Evolutionary conservation across 257 asterid species (phyloP).

Genomic region (Echites panduratus): DNA sequence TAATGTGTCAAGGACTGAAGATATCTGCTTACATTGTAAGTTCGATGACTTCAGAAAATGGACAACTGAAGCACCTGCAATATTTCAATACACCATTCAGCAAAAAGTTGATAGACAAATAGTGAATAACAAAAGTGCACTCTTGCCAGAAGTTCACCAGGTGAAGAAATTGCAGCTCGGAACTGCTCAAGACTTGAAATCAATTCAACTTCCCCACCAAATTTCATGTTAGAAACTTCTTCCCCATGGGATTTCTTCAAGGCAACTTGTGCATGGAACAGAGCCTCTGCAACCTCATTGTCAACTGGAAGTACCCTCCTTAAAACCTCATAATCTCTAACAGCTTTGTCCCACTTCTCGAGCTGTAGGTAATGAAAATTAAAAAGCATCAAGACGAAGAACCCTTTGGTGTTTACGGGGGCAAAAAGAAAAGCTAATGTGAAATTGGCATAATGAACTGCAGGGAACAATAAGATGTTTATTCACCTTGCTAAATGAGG

Average conservation of each 20-base stretch:
- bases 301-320: slow-evolving; percentile 64
- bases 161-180: slow-evolving; percentile 66
- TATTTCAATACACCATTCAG: slow-evolving; percentile 19
- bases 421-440: neutral
- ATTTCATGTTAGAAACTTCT: slow-evolving; percentile 65
- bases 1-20: slow-evolving; percentile 57
- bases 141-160: slow-evolving; percentile 39
- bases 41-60: slow-evolving; percentile 48
- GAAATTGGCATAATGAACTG: neutral
- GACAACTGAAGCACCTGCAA: slow-evolving; percentile 74
- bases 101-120: neutral
- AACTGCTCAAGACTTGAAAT: slow-evolving; percentile 67
- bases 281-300: slow-evolving; percentile 66
- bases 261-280: slow-evolving; percentile 72
- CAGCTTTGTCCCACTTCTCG: slow-evolving; percentile 82
- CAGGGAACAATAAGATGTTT: neutral
- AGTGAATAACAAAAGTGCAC: neutral
- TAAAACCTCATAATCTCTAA: slow-evolving; percentile 72
- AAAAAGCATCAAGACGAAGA: slow-evolving; percentile 2
- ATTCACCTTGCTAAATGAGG: slow-evolving; percentile 70
- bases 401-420: neutral
- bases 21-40: slow-evolving; percentile 51
- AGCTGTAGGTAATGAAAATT: slow-evolving; percentile 41
- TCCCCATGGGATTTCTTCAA: slow-evolving; percentile 76
- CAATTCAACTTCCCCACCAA: slow-evolving; percentile 73